phyloP scores from a whole-genome alignment of 2,329 filamentous ascomycete genomes.

The Westerdykella ornata region DNA sequence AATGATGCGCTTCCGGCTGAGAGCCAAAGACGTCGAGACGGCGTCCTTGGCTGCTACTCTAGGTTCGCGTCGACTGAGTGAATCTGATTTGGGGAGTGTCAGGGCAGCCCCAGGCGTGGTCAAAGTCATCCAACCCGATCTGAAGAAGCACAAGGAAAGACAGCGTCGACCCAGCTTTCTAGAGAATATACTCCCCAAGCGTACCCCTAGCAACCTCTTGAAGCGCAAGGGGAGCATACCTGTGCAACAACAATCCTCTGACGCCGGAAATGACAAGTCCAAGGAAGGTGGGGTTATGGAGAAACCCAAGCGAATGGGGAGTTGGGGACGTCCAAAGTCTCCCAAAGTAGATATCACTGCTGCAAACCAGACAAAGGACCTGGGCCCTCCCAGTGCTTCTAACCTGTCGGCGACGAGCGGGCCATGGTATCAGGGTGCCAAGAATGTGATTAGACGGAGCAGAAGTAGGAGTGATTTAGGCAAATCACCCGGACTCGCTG shows the following conservation, averaged over 20 bases:
- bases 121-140: slow-evolving; percentile 51
- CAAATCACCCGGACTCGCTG: slow-evolving; percentile 43
- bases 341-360: slow-evolving; percentile 37
- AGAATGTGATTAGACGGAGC: slow-evolving; percentile 44
- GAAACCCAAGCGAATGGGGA: slow-evolving; percentile 38
- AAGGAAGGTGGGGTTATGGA: slow-evolving; percentile 26
- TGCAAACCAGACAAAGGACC: slow-evolving; percentile 46
- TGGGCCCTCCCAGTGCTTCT: slow-evolving; percentile 46
- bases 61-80: slow-evolving; percentile 59
- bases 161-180: slow-evolving; percentile 51
- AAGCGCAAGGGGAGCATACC: slow-evolving; percentile 44
- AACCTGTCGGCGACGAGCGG: slow-evolving; percentile 26
- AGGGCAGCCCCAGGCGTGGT: slow-evolving; percentile 54
- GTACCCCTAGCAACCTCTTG: slow-evolving; percentile 41
- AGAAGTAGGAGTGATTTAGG: slow-evolving; percentile 55
- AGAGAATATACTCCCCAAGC: slow-evolving; percentile 39
- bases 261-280: slow-evolving; percentile 19
- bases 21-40: slow-evolving; percentile 48
- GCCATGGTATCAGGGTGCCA: slow-evolving; percentile 35
- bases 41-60: slow-evolving; percentile 59
- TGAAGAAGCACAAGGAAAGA: slow-evolving; percentile 33
- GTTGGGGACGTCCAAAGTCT: slow-evolving; percentile 38
- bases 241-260: slow-evolving; percentile 19
- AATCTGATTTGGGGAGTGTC: slow-evolving; percentile 58
- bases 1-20: slow-evolving; percentile 47